A percentile compares a stretch with the other conserved stretches of the same genome.
These are phyloP conservation scores for Myxozyma mucilagina DNA, from an alignment of 805 yeast genomes.

Conservation along the genomic window DNA sequence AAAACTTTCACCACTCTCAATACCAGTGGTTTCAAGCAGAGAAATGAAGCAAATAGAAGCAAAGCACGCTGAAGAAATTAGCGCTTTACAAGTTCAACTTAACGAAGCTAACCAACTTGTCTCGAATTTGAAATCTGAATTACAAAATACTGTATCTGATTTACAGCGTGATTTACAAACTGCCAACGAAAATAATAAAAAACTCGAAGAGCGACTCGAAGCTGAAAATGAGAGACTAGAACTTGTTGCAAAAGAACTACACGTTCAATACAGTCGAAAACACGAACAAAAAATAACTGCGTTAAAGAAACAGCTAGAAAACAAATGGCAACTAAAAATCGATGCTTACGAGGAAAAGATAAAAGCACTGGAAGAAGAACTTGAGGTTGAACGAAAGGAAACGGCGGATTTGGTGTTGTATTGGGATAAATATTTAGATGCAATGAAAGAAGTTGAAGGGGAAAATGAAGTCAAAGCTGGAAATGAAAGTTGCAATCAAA, in stretches of 20 bases:
- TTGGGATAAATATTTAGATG: conserved; percentile 29
- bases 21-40: conserved; percentile 4
- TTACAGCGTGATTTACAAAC: conserved; percentile 6
- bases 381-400: conserved; percentile 25
- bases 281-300: conserved; percentile 28
- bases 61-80: conserved; percentile 11
- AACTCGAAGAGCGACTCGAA: conserved; percentile 12
- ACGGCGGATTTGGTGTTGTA: conserved; percentile 25
- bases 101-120: conserved; percentile 13
- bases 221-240: conserved; percentile 27
- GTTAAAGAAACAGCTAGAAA: conserved; percentile 20
- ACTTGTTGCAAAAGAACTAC: conserved; percentile 25
- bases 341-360: conserved; percentile 6
- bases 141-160: conserved; percentile 7
- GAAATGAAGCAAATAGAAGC: conserved; percentile 12
- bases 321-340: conserved; percentile 16
- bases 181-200: not conserved
- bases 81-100: conserved; percentile 7
- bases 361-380: conserved; percentile 3
- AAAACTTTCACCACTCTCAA: conserved; percentile 1
- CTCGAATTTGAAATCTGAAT: not conserved
- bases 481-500: not conserved
- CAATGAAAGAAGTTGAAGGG: conserved; percentile 7
- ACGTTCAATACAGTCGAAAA: conserved; percentile 25
- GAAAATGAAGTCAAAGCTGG: not conserved